Evolutionary conservation across 2,329 filamentous ascomycete genomes (phyloP).

Genomic region (Colletotrichum sp.): DNA sequence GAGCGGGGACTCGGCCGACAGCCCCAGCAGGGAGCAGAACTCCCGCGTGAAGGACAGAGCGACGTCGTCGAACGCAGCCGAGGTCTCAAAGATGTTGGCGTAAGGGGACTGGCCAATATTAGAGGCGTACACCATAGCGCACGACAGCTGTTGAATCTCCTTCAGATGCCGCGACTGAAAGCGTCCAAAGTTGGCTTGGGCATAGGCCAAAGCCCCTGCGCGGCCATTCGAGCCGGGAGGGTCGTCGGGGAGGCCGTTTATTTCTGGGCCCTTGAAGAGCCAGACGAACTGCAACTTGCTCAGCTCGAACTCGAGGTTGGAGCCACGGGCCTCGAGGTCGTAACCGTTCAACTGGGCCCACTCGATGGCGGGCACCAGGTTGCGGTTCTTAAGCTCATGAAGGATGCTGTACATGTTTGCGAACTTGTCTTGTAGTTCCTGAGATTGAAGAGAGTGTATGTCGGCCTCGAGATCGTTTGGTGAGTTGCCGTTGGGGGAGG

Average conservation of each 20-base stretch:
- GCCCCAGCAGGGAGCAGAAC: slow-evolving; percentile 89
- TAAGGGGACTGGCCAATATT: slow-evolving; percentile 84
- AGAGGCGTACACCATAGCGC: slow-evolving; percentile 78
- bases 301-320: slow-evolving; percentile 94
- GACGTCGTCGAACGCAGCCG: slow-evolving; percentile 81
- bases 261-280: slow-evolving; percentile 72
- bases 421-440: slow-evolving; percentile 80
- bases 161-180: slow-evolving; percentile 78
- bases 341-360: slow-evolving; percentile 80
- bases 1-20: slow-evolving; percentile 90
- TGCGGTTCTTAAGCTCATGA: slow-evolving; percentile 73
- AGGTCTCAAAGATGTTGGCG: slow-evolving; percentile 75
- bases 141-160: slow-evolving; percentile 83
- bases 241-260: slow-evolving; percentile 62
- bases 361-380: slow-evolving; percentile 82
- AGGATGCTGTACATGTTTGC: slow-evolving; percentile 91
- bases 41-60: slow-evolving; percentile 89
- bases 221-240: slow-evolving; percentile 54
- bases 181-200: slow-evolving; percentile 71
- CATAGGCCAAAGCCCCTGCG: slow-evolving; percentile 76
- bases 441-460: slow-evolving; percentile 64
- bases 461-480: slow-evolving; percentile 37
- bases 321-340: slow-evolving; percentile 80
- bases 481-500: slow-evolving; percentile 6
- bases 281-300: slow-evolving; percentile 89